Conservation (phyloP, 768 basidiomycete species). For the Amanita muscaria region DNA sequence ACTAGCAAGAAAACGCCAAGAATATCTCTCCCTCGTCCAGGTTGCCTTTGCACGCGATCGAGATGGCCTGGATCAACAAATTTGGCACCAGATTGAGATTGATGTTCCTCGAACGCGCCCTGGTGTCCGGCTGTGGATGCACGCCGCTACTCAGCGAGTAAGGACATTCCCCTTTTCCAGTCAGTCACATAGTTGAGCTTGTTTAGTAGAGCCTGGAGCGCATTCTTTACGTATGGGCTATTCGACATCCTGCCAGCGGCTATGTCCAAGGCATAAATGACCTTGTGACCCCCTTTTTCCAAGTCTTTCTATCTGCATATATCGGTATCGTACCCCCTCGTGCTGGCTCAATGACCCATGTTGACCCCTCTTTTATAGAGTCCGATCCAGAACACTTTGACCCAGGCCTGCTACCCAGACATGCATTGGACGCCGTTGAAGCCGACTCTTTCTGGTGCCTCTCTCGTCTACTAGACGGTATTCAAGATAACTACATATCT, state of each 20-base stretch:
- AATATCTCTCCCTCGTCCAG: constrained; percentile 85
- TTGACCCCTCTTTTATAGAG: constrained; percentile 40
- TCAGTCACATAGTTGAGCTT: constrained; percentile 10
- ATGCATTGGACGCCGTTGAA: constrained; percentile 78
- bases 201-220: constrained; percentile 75
- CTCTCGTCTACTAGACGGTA: constrained; percentile 89
- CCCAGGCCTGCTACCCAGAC: constrained; percentile 59
- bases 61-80: constrained; percentile 85
- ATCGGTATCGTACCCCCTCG: constrained; percentile 52
- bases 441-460: constrained; percentile 99
- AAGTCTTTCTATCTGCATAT: constrained; percentile 93
- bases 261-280: constrained; percentile 99
- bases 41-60: constrained; percentile 83
- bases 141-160: constrained; percentile 82
- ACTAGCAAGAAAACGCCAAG: constrained; percentile 82
- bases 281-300: constrained; percentile 94
- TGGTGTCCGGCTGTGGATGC: constrained; percentile 87
- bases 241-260: constrained; percentile 95
- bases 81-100: constrained; percentile 99
- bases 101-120: constrained; percentile 95
- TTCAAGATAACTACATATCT: constrained; percentile 96
- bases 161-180: constrained; percentile 17
- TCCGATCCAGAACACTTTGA: constrained; percentile 88
- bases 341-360: not conserved
- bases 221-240: constrained; percentile 98